Conservation (phyloP, 805 yeast genomes). For the Peterozyma toletana region DNA sequence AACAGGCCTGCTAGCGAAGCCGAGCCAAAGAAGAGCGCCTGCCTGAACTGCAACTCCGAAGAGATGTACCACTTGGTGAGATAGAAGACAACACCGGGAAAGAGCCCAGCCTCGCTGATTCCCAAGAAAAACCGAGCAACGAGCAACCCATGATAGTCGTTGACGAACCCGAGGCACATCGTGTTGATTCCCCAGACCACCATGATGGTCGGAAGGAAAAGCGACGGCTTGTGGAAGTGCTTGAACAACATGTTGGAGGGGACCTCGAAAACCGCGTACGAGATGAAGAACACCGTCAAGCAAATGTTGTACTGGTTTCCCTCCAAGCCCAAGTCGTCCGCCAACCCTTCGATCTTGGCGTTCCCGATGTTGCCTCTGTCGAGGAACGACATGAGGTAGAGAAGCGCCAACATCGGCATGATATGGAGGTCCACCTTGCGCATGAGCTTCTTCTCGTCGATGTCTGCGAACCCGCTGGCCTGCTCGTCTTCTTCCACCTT, state of each 20-base stretch:
- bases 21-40: slow-evolving; percentile 41
- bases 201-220: slow-evolving; percentile 20
- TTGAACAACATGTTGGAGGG: slow-evolving; percentile 27
- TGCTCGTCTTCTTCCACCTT: too few species aligned
- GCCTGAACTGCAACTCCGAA: slow-evolving; percentile 38
- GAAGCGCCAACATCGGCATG: slow-evolving; percentile 33
- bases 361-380: slow-evolving; percentile 57
- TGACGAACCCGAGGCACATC: slow-evolving; percentile 34
- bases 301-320: slow-evolving; percentile 33
- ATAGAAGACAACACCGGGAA: slow-evolving; percentile 41
- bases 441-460: slow-evolving; percentile 17
- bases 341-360: slow-evolving; percentile 47
- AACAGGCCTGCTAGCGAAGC: slow-evolving; percentile 50
- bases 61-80: slow-evolving; percentile 40
- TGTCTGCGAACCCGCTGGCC: too few species aligned
- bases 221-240: slow-evolving; percentile 23
- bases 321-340: slow-evolving; percentile 28
- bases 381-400: slow-evolving; percentile 38
- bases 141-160: slow-evolving; percentile 32
- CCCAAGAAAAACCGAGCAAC: slow-evolving; percentile 45
- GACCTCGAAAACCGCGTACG: slow-evolving; percentile 35
- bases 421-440: slow-evolving; percentile 34
- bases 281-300: slow-evolving; percentile 37
- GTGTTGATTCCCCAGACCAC: slow-evolving; percentile 33
- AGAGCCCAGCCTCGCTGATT: slow-evolving; percentile 42